phyloP scores from a whole-genome alignment of 2,329 filamentous ascomycete species.

The Paraphaeosphaeria minitans region DNA sequence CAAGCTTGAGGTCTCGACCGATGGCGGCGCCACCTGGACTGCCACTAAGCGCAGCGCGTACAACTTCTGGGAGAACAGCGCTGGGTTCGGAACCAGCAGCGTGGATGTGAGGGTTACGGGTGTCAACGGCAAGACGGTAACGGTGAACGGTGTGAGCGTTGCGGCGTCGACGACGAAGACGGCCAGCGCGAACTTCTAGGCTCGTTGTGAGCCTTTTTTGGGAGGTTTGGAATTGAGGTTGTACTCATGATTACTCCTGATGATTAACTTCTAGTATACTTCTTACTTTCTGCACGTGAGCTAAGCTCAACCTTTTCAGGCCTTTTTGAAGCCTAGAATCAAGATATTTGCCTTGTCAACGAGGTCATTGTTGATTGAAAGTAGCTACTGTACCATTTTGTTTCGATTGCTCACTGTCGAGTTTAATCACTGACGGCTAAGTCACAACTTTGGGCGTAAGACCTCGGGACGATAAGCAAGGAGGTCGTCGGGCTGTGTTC shows the following conservation, averaged over 20 bases:
- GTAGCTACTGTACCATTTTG: neutral
- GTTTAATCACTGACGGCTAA: neutral
- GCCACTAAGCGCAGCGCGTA: slow-evolving; percentile 57
- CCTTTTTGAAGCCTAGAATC: neutral
- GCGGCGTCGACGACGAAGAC: slow-evolving; percentile 35
- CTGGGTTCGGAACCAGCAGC: slow-evolving; percentile 60
- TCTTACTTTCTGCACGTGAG: slow-evolving; percentile 6
- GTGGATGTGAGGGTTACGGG: slow-evolving; percentile 64
- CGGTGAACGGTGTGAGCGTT: slow-evolving; percentile 58
- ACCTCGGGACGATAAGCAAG: neutral
- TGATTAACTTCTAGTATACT: slow-evolving; percentile 10
- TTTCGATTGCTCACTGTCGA: neutral
- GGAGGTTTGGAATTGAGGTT: neutral
- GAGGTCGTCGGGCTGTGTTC: neutral
- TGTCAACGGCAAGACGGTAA: slow-evolving; percentile 56
- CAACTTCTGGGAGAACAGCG: slow-evolving; percentile 66
- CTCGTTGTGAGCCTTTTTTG: neutral
- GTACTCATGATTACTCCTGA: slow-evolving; percentile 2
- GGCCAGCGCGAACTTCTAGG: slow-evolving; percentile 40
- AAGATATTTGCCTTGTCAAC: neutral
- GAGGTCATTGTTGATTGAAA: neutral
- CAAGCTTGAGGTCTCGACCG: slow-evolving; percentile 64
- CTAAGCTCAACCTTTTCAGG: neutral
- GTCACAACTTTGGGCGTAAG: neutral
- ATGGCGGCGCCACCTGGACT: slow-evolving; percentile 65